phyloP scores from a whole-genome alignment of 257 asterid species.

The Rubia yunnanensis region DNA sequence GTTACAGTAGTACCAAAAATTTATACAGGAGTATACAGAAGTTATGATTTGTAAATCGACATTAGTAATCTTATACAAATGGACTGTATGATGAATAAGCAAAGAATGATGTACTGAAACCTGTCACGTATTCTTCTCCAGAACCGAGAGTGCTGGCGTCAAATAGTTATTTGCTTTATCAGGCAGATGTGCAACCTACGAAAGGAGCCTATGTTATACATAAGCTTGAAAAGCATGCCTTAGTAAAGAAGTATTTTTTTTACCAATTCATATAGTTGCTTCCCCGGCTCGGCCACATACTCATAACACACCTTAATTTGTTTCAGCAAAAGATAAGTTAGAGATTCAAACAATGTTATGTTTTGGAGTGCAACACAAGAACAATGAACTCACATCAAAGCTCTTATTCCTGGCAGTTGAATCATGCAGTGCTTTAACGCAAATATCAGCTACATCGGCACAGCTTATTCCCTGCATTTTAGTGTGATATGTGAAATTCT shows the following conservation, averaged over 20 bases:
- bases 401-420: slow-evolving; percentile 98
- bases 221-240: too few relatives aligned
- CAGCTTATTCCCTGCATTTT: slow-evolving; percentile 76
- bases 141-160: slow-evolving; percentile 91
- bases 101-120: neutral
- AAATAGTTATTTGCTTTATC: slow-evolving; percentile 96
- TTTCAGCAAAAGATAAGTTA: slow-evolving; percentile 9
- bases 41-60: neutral
- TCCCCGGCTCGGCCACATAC: slow-evolving; percentile 86
- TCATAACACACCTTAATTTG: slow-evolving; percentile 77
- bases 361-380: neutral
- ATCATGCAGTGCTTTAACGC: slow-evolving; percentile 95
- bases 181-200: slow-evolving; percentile 92
- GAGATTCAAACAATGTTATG: neutral
- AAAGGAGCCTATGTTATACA: neutral
- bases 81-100: neutral
- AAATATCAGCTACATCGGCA: slow-evolving; percentile 96
- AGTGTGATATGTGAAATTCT: neutral
- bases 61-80: neutral
- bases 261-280: slow-evolving; percentile 95
- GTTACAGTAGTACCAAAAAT: neutral
- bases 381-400: slow-evolving; percentile 62
- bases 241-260: slow-evolving; percentile 2
- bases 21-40: neutral
- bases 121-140: slow-evolving; percentile 79